phyloP scores from a whole-genome alignment of 2,329 filamentous ascomycete species.

The Proliferodiscus dingleyae region DNA sequence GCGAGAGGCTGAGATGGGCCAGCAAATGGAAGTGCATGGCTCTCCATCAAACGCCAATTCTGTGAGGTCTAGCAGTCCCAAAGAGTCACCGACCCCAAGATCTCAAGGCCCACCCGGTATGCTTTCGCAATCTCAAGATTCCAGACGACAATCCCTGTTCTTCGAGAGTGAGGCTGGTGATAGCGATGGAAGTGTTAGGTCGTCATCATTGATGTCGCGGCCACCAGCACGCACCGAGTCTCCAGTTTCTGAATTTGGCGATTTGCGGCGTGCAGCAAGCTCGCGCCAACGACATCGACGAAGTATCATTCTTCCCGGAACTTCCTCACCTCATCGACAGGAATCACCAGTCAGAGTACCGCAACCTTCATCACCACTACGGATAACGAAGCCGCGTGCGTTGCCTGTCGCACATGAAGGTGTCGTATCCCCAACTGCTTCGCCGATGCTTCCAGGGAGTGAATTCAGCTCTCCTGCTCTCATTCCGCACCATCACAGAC shows the following conservation, averaged over 20 bases:
- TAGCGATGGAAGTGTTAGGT: slow-evolving; percentile 84
- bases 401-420: slow-evolving; percentile 56
- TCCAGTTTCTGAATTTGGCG: slow-evolving; percentile 79
- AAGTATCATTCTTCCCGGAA: slow-evolving; percentile 76
- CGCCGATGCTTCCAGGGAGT: slow-evolving; percentile 76
- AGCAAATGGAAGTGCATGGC: slow-evolving; percentile 34
- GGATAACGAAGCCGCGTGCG: slow-evolving; percentile 75
- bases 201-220: slow-evolving; percentile 67
- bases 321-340: slow-evolving; percentile 76
- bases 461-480: slow-evolving; percentile 75
- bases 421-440: slow-evolving; percentile 79
- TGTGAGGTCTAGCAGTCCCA: slow-evolving; percentile 82
- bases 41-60: slow-evolving; percentile 56
- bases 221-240: slow-evolving; percentile 74
- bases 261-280: slow-evolving; percentile 69
- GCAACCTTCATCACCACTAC: slow-evolving; percentile 78
- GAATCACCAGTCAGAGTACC: slow-evolving; percentile 77
- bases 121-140: slow-evolving; percentile 53
- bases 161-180: slow-evolving; percentile 78
- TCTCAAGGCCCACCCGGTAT: slow-evolving; percentile 63
- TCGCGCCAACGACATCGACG: slow-evolving; percentile 79
- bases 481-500: slow-evolving; percentile 66
- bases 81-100: slow-evolving; percentile 84
- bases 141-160: slow-evolving; percentile 72
- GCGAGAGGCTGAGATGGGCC: slow-evolving; percentile 28